Conservation (phyloP, 1,284 basidiomycete genomes). For the Gomphus bonarii region DNA sequence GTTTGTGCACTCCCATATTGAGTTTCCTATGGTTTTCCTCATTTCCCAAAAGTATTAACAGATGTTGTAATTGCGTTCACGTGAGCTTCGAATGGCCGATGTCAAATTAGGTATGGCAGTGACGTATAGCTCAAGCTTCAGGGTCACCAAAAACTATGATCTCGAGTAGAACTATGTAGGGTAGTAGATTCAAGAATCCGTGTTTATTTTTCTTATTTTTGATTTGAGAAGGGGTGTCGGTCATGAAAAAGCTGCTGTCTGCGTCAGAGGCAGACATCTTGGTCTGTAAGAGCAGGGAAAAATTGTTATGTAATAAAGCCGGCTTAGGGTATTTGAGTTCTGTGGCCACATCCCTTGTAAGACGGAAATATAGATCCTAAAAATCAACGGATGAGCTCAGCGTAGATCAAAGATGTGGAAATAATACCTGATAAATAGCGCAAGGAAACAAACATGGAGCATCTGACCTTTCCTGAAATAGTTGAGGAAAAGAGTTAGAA, state of each 20-base stretch:
- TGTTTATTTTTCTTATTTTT: conserved; percentile 97
- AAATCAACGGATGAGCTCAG: neutral
- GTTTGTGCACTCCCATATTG: no score
- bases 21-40: no score
- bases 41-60: no score
- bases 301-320: conserved; percentile 91
- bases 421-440: conserved; percentile 79
- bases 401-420: neutral
- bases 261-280: conserved; percentile 97
- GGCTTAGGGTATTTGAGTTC: conserved; percentile 97
- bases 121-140: no score
- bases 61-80: no score
- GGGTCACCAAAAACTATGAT: no score
- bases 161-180: neutral
- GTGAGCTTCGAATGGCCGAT: no score
- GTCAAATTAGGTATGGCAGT: no score
- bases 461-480: conserved; percentile 79
- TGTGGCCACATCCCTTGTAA: conserved; percentile 90
- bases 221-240: conserved; percentile 85
- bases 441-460: conserved; percentile 95
- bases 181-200: conserved; percentile 44
- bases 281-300: conserved; percentile 95
- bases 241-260: conserved; percentile 93
- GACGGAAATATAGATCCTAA: conserved; percentile 84
- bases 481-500: conserved; percentile 98